Evolutionary conservation across 2,329 filamentous ascomycete species (phyloP).

Genomic region (Curvularia verruculosa): DNA sequence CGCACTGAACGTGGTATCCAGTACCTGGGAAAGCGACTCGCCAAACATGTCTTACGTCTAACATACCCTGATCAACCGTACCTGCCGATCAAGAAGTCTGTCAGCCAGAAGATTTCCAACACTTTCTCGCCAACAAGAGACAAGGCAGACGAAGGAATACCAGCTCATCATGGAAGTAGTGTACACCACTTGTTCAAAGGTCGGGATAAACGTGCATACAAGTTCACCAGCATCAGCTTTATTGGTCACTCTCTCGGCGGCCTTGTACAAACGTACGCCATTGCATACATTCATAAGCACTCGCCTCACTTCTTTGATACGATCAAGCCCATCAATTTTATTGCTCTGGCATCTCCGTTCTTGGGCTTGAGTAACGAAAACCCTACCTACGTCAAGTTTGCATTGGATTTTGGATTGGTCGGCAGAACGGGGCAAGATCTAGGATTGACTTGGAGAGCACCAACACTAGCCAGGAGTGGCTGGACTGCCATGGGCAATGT

Average conservation of each 20-base stretch:
- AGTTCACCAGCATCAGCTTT: slow-evolving; percentile 93
- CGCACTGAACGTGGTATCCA: slow-evolving; percentile 95
- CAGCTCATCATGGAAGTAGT: slow-evolving; percentile 66
- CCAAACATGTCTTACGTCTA: slow-evolving; percentile 85
- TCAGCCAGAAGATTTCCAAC: slow-evolving; percentile 55
- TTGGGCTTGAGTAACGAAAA: slow-evolving; percentile 96
- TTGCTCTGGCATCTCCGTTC: slow-evolving; percentile 84
- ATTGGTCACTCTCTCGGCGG: slow-evolving; percentile 91
- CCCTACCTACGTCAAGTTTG: slow-evolving; percentile 95
- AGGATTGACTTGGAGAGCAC: slow-evolving; percentile 90
- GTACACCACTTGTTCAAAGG: slow-evolving; percentile 59
- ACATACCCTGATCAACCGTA: slow-evolving; percentile 95
- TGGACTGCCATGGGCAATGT: slow-evolving; percentile 89
- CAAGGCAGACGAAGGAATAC: slow-evolving; percentile 55
- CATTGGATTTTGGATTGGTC: slow-evolving; percentile 92
- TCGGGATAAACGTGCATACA: slow-evolving; percentile 67
- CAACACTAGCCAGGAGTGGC: slow-evolving; percentile 81
- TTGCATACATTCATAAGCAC: slow-evolving; percentile 96
- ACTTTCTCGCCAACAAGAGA: slow-evolving; percentile 53
- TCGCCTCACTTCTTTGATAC: slow-evolving; percentile 87
- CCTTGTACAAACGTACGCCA: slow-evolving; percentile 88
- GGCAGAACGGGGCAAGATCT: slow-evolving; percentile 96
- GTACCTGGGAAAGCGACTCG: slow-evolving; percentile 91
- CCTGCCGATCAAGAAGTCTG: slow-evolving; percentile 67
- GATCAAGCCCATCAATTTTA: slow-evolving; percentile 89